These are phyloP conservation scores for Coniochaeta sp. DNA, from an alignment of 2,329 filamentous ascomycete species.

Conservation along the genomic window DNA sequence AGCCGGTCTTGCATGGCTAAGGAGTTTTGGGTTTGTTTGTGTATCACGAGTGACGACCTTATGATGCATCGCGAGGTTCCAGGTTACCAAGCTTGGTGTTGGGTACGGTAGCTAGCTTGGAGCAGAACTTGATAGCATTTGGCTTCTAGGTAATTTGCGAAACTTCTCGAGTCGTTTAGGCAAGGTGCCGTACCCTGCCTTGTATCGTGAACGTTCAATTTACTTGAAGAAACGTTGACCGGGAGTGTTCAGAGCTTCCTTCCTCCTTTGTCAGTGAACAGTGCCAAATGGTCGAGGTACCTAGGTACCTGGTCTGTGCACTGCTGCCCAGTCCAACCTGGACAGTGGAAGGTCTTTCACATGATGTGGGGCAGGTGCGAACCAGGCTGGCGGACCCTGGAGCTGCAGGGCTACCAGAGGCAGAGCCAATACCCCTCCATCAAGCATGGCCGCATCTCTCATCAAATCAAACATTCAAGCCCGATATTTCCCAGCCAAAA, in stretches of 20 bases:
- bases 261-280: too few relatives aligned
- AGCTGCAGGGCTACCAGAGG: not conserved
- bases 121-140: too few relatives aligned
- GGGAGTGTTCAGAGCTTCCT: too few relatives aligned
- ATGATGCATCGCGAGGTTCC: too few relatives aligned
- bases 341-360: not conserved
- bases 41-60: too few relatives aligned
- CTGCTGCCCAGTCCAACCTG: not conserved
- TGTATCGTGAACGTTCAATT: too few relatives aligned
- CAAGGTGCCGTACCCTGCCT: too few relatives aligned
- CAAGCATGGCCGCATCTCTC: not conserved
- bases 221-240: too few relatives aligned
- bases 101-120: too few relatives aligned
- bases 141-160: too few relatives aligned
- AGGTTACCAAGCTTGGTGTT: too few relatives aligned
- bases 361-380: not conserved
- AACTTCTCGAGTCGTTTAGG: too few relatives aligned
- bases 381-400: not conserved
- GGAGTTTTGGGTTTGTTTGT: not conserved
- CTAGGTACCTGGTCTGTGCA: not conserved
- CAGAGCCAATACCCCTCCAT: not conserved
- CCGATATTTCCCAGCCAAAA: not conserved
- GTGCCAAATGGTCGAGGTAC: not conserved
- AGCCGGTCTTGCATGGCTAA: not conserved
- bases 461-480: not conserved